Conservation (phyloP, 2,329 filamentous ascomycete genomes). For the Nothophoma quercina region DNA sequence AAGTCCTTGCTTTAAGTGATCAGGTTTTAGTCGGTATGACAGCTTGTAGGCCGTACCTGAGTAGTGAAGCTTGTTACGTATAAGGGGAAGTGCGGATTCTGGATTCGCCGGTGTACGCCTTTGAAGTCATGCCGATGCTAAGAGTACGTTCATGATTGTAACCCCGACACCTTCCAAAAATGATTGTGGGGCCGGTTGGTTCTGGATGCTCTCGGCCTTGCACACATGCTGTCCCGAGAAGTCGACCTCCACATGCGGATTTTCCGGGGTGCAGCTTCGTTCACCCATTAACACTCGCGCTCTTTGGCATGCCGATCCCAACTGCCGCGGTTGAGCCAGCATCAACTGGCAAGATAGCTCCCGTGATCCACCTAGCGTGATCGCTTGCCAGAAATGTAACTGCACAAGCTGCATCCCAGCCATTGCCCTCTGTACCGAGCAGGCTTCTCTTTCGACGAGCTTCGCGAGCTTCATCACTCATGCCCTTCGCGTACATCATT, state of each 20-base stretch:
- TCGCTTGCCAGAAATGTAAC: conserved; percentile 61
- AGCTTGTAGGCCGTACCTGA: neutral
- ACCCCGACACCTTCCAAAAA: neutral
- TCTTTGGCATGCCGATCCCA: conserved; percentile 29
- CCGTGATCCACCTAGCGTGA: conserved; percentile 62
- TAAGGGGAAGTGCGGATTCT: neutral
- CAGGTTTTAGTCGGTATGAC: neutral
- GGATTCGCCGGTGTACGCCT: neutral
- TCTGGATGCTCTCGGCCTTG: neutral
- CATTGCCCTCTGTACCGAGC: conserved; percentile 62
- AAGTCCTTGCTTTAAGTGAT: neutral
- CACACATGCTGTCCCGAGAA: too few relatives aligned
- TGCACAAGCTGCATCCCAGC: conserved; percentile 62
- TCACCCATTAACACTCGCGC: conserved; percentile 37
- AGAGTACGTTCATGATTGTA: neutral
- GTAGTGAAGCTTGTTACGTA: neutral
- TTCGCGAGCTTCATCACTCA: conserved; percentile 59
- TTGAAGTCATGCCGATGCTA: neutral
- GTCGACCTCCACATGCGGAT: neutral
- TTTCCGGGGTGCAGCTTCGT: neutral
- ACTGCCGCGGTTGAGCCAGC: conserved; percentile 41
- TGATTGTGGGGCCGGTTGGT: neutral
- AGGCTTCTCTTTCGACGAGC: conserved; percentile 59
- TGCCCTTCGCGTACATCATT: conserved; percentile 61
- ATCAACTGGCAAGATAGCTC: conserved; percentile 39